A percentile compares a stretch with the other conserved stretches of the same genome.
Evolutionary conservation across 2,329 filamentous ascomycete genomes (phyloP).

Genomic region (Aspergillus udagawae): DNA sequence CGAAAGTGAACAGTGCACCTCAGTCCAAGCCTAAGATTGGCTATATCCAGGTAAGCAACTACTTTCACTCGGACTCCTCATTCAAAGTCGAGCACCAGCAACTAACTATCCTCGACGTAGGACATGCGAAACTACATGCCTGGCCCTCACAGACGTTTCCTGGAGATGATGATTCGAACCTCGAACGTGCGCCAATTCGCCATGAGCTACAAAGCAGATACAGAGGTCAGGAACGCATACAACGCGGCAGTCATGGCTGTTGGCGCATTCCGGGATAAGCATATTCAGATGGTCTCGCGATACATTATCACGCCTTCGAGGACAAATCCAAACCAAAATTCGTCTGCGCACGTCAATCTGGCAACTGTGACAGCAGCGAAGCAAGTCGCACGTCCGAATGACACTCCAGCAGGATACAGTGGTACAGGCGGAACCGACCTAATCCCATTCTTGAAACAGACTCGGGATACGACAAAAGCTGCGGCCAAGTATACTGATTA

Average conservation of each 20-base stretch:
- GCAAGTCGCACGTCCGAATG: slow-evolving; percentile 25
- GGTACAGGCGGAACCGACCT: slow-evolving; percentile 52
- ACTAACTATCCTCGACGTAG: slow-evolving; percentile 6
- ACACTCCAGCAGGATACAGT: slow-evolving; percentile 36
- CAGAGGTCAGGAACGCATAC: slow-evolving; percentile 27
- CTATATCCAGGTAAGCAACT: slow-evolving; percentile 18
- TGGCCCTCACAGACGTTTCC: slow-evolving; percentile 43
- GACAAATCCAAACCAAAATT: slow-evolving; percentile 11
- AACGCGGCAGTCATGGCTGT: slow-evolving; percentile 40
- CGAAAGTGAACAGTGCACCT: background rate
- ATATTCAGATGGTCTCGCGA: slow-evolving; percentile 46
- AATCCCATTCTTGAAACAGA: slow-evolving; percentile 52
- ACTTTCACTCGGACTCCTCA: slow-evolving; percentile 12
- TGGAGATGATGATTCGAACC: slow-evolving; percentile 38
- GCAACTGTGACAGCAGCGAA: slow-evolving; percentile 42
- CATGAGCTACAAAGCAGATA: slow-evolving; percentile 10
- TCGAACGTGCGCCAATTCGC: slow-evolving; percentile 43
- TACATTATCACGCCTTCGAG: slow-evolving; percentile 47
- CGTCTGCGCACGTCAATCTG: slow-evolving; percentile 33
- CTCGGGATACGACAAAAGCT: slow-evolving; percentile 48
- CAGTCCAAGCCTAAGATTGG: background rate
- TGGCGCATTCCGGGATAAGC: slow-evolving; percentile 42
- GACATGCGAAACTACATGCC: slow-evolving; percentile 51
- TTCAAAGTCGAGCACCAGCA: background rate
- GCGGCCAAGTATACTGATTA: slow-evolving; percentile 29